Base-by-base conservation (phyloP, 345 rosid genomes). In the Lepidium aucheri region DNA sequence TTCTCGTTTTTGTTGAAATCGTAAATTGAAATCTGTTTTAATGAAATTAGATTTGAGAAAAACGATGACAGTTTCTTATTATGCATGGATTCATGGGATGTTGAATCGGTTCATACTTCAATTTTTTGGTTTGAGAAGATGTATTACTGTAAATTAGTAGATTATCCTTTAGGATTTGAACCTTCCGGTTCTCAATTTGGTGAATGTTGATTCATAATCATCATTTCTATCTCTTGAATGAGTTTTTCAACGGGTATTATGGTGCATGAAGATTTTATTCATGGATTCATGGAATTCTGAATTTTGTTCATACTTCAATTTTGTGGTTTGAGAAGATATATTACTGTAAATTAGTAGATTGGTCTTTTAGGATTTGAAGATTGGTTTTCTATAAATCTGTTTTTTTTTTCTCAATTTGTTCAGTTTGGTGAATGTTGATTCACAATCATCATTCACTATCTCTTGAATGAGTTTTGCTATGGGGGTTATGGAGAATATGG, bases 401-500 rank as follows among this genome's bases (percentile, higher is more conserved):
- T 26, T 26, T 26, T 26, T 5, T 26, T 4, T 26, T 26, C 5
- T 26, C 30, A 26, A 26, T 26, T 26, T 26, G 0, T 26, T 26
- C 30, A 26, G 30, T 26, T 26, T 26, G 30, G 30, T 26, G 30
- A 26, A 26, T 26, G 30, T 26, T 26, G 30, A 26, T 26, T 26
- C 5, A 26, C 2, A 26, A 4, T 26, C 30, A 26, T 26, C 30
- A 26, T 26, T 26, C 30, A 4, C 30, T 26, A 4, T 26, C 30
- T 55, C 2, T 16, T 35, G 18, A 17, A 62, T 62, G 67, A 62
- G 28, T 34, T 9, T 68, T 17, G 65, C 42, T 10, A 63, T 71
- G 69, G 69, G 75, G 7, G 7, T 63, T 6, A 35, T 72, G 70
- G 70, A 49, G 10, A 51, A 56, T 12, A 47, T 46, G 59, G 44